Evolutionary conservation across 176 grass and related monocot species (phyloP).

Genomic region (Tuctoria greenei): DNA sequence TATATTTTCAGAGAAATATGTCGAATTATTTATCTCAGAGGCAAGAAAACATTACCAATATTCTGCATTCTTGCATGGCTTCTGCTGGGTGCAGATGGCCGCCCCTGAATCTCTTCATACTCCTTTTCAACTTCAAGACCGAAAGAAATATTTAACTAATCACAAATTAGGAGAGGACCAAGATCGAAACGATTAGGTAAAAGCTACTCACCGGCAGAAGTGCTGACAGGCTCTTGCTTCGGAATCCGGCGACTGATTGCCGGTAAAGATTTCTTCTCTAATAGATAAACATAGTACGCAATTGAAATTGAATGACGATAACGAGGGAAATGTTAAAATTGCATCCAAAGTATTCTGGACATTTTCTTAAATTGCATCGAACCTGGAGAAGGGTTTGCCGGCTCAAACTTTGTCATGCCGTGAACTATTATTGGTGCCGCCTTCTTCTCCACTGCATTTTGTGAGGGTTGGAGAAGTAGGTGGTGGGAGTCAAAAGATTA

Average conservation of each 20-base stretch:
- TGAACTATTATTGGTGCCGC: constrained; percentile 42
- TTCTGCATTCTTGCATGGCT: constrained; percentile 72
- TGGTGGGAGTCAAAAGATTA: neutral
- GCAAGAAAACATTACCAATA: constrained; percentile 56
- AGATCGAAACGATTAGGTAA: constrained; percentile 31
- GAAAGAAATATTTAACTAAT: neutral
- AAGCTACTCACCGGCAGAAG: constrained; percentile 45
- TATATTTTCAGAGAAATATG: neutral
- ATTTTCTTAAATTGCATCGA: neutral
- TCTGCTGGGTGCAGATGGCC: constrained; percentile 33
- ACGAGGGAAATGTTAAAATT: neutral
- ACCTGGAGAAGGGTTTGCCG: constrained; percentile 45
- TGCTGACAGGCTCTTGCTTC: constrained; percentile 56
- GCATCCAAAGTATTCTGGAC: neutral
- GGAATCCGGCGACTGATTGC: constrained; percentile 9
- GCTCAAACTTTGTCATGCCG: constrained; percentile 31
- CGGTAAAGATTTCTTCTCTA: constrained; percentile 56
- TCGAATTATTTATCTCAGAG: neutral
- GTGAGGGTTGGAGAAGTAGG: neutral
- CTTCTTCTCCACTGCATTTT: constrained; percentile 61
- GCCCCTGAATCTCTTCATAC: constrained; percentile 52
- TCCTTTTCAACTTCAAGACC: constrained; percentile 59
- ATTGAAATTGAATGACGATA: neutral
- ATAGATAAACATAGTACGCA: constrained; percentile 16
- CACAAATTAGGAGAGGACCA: constrained; percentile 12